Conservation (phyloP, 352 stramenopile genomes). For the Chrysophaeum taylorii region DNA sequence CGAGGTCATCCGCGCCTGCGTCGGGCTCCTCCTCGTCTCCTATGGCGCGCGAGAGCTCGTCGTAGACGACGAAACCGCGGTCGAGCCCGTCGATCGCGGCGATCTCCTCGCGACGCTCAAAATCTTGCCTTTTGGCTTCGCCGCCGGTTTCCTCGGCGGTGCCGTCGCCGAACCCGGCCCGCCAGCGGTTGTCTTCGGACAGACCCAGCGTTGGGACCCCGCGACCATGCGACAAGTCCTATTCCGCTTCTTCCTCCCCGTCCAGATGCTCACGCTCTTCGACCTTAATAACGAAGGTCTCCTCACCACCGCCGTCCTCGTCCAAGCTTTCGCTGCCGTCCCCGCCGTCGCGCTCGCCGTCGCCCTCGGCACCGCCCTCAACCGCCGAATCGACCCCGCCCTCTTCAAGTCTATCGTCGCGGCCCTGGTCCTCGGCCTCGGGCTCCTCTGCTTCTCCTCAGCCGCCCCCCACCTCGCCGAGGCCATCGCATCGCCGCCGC, state of each 20-base stretch:
- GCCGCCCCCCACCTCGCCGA: background rate
- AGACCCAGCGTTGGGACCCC: background rate
- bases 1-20: background rate
- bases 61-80: background rate
- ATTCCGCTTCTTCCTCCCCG: slow-evolving; percentile 15
- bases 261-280: background rate
- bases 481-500: no score
- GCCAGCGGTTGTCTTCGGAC: background rate
- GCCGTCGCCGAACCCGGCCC: slow-evolving; percentile 13
- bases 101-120: background rate
- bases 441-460: background rate
- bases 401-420: background rate
- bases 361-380: background rate
- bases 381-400: background rate
- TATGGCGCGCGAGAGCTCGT: slow-evolving; percentile 3
- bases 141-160: slow-evolving; percentile 5
- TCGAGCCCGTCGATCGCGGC: background rate
- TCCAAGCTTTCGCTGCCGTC: background rate
- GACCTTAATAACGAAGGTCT: background rate
- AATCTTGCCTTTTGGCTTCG: background rate
- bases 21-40: background rate
- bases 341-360: background rate
- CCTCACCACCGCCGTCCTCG: background rate
- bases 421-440: background rate
- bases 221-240: slow-evolving; percentile 1